Conservation (phyloP, 1,284 basidiomycete species). For the Takashimella koratensis region DNA sequence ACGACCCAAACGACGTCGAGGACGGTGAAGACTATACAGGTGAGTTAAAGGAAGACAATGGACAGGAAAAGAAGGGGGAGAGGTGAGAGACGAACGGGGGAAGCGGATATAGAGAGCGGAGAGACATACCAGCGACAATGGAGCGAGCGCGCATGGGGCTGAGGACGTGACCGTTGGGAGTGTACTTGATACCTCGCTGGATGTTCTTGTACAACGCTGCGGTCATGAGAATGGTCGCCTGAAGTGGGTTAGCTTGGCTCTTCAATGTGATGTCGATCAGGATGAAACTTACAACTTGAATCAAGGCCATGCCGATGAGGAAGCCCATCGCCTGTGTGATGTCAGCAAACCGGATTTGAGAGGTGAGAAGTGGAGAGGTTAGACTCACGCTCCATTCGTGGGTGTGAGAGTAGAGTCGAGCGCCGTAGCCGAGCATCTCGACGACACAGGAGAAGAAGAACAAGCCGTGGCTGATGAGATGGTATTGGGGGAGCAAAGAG, state of each 20-base stretch:
- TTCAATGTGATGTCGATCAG: neutral
- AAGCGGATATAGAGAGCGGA: too few species aligned
- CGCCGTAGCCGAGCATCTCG: conserved; percentile 28
- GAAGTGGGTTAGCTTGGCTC: neutral
- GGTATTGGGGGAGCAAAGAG: neutral
- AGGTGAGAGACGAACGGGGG: too few species aligned
- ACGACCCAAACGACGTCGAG: conserved; percentile 29
- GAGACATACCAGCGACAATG: conserved; percentile 22
- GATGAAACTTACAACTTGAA: conserved; percentile 21
- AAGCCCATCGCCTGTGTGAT: conserved; percentile 21
- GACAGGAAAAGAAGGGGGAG: too few species aligned
- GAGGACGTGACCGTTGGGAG: conserved; percentile 18
- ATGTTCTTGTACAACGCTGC: conserved; percentile 32
- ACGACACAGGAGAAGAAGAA: conserved; percentile 21
- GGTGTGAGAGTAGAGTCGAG: conserved; percentile 22
- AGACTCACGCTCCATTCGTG: conserved; percentile 21
- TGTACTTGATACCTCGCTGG: conserved; percentile 29
- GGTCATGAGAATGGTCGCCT: conserved; percentile 27
- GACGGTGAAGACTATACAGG: conserved; percentile 23
- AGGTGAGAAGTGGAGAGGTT: neutral
- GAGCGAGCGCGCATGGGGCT: conserved; percentile 32
- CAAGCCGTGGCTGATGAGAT: conserved; percentile 17
- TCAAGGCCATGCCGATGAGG: conserved; percentile 22
- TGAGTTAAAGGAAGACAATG: too few species aligned
- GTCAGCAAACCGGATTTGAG: neutral